Evolutionary conservation across 805 yeast genomes (phyloP), one percentile per base, ranked within the genome.

Genomic region (Candida mattraensis): DNA sequence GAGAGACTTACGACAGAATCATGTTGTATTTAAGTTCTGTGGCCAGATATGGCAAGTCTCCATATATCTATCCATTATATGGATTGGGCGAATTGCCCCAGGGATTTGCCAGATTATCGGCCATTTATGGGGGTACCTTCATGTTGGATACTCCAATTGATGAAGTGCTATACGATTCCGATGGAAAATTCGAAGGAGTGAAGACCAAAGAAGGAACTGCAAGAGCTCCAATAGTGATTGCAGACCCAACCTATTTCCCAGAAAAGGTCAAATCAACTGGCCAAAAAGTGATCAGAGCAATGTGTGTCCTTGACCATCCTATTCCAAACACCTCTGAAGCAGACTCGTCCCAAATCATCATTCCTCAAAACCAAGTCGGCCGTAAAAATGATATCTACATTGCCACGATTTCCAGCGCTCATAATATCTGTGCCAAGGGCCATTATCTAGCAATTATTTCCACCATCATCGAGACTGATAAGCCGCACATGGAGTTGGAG

Each of bases 1-100:
- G 96, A 56, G 96, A 88, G 57, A 81, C 96, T 7, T 77, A 83
- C 52, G 93, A 91, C 59, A 74, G 98, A 61, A 78, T 93, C 37
- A 63, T 85, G 33, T 72, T 93, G 42, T 93, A 93, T 56, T 82
- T 87, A 30, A 87, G 86, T 51, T 85, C 95, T 10, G 94, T 93
- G 42, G 93, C 96, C 18, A 80, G 93, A 53, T 93, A 85, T 63
- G 98, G 99, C 40, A 89, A 89, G 64, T 86, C 96, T 6, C 99
- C 99, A 9, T 93, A 93, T 61, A 75, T 93, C 44, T 93, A 93
- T 60, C 99, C 99, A 30, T 70, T 91, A 54, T 93, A 93, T 58
- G 99, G 99, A 6, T 74, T 93, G 40, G 99, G 99, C 34, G 99
- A 93, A 64, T 72, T 93, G 42, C 99, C 99, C n/a, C 99, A 93